phyloP scores from a whole-genome alignment of 2,329 filamentous ascomycete genomes.

The Colletotrichum sp. region DNA sequence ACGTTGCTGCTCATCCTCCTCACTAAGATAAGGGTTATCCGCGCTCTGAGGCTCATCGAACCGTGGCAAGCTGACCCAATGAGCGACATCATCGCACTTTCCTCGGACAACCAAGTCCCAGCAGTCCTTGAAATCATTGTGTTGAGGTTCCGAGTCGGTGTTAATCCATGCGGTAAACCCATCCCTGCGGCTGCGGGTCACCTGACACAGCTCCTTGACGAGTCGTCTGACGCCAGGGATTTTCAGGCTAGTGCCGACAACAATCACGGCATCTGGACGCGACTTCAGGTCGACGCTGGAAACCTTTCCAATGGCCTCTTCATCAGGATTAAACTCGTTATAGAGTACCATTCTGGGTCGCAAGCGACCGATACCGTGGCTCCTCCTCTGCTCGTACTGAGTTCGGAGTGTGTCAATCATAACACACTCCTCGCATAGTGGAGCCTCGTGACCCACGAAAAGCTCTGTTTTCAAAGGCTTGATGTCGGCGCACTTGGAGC shows the following conservation, averaged over 20 bases:
- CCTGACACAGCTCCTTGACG: conserved; percentile 87
- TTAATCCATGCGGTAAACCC: conserved; percentile 96
- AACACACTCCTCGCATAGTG: conserved; percentile 77
- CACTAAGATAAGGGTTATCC: conserved; percentile 50
- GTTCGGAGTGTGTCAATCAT: conserved; percentile 79
- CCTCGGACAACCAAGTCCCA: conserved; percentile 92
- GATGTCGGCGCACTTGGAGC: conserved; percentile 86
- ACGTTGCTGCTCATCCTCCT: conserved; percentile 45
- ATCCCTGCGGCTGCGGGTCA: conserved; percentile 81
- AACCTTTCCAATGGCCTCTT: conserved; percentile 93
- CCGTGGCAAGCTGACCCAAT: conserved; percentile 66
- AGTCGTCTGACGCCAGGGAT: conserved; percentile 91
- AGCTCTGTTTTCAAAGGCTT: conserved; percentile 77
- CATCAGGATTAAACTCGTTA: conserved; percentile 96
- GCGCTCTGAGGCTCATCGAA: conserved; percentile 63
- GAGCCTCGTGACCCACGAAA: conserved; percentile 85
- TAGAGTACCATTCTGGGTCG: conserved; percentile 95
- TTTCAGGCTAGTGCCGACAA: conserved; percentile 94
- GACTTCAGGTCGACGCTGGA: conserved; percentile 84
- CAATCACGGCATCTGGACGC: conserved; percentile 88
- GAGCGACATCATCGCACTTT: conserved; percentile 86
- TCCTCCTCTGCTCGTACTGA: conserved; percentile 79
- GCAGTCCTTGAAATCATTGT: conserved; percentile 85
- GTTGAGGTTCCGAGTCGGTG: conserved; percentile 80
- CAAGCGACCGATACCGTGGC: conserved; percentile 89